Evolutionary conservation across 352 stramenopile genomes (phyloP), one percentile per base, ranked within the genome.

Genomic region (Phytophthora parvispora): DNA sequence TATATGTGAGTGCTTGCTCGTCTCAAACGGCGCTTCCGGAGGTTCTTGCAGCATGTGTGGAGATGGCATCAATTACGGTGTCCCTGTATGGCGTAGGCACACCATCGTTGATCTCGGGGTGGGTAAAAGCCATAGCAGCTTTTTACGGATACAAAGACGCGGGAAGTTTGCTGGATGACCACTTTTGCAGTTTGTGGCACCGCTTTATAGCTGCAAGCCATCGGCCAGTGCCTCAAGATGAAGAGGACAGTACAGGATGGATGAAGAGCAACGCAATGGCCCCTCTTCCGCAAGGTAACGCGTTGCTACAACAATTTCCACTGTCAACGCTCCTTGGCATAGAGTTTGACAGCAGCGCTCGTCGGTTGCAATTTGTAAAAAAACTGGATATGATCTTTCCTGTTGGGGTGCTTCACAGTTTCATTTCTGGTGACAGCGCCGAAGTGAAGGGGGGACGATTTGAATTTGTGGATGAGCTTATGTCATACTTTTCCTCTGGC

Each of bases 1-100:
- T 93, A 18, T 93, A 89, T 48, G 74, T 93, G 25, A 85, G 87
- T 28, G 86, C 86, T 12, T 90, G 84, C 25, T 92, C 86, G 6
- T 89, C 74, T 52, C 70, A 86, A 54, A 75, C 72, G 16, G 83
- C 81, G 5, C 48, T 95, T 18, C 77, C 86, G 0, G 73, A 82
- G 43, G 83, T 81, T 29, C 60, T 95, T n/a, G 60, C 67, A 15
- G 71, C 87, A 32, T 88, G 82, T 43, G 64, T 90, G 22, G 67
- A 78, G 10, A 55, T 95, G 20, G 81, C 84, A 25, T 77, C 67
- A 25, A 80, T 64, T 24, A 69, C 61, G 38, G 56, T 67, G 53
- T 74, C 36, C 3, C 22, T 87, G 43, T 93, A 90, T 59, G 45
- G 71, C 34, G 64, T 50, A n/a, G 59, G 64, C 8, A 62, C 52